phyloP scores from a whole-genome alignment of 129 eudicot species.

The Tanacetum coccineum region DNA sequence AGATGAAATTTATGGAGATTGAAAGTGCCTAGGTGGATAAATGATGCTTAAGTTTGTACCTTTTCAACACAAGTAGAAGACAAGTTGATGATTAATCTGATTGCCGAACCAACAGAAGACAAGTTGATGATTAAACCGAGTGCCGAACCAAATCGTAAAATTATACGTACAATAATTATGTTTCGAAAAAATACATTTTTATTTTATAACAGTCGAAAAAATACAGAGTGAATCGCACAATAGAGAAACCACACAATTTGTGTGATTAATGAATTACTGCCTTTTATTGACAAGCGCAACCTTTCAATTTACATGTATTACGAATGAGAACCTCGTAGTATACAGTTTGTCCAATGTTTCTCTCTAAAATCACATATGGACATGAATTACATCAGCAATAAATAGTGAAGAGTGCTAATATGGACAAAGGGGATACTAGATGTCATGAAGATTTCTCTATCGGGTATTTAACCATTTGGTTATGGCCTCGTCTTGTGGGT shows the following conservation, averaged over 20 bases:
- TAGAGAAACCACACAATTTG: background rate
- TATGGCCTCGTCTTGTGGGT: constrained; percentile 7
- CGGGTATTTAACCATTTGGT: constrained; percentile 17
- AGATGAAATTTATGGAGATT: too few species aligned
- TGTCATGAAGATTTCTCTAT: constrained; percentile 13
- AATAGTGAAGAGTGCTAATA: constrained; percentile 10
- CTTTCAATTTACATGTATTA: constrained; percentile 28
- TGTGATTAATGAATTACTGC: constrained; percentile 1
- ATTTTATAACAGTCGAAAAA: background rate
- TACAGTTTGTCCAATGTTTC: constrained; percentile 22
- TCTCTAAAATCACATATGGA: constrained; percentile 24
- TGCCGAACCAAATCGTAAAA: too few species aligned
- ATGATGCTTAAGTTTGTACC: too few species aligned
- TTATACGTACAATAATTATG: too few species aligned
- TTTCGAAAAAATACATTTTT: too few species aligned
- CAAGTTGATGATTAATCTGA: too few species aligned
- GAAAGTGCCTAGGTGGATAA: too few species aligned
- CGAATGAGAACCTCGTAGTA: constrained; percentile 8
- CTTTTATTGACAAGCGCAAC: background rate
- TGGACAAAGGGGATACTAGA: constrained; percentile 13
- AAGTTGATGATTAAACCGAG: too few species aligned
- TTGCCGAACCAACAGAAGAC: too few species aligned
- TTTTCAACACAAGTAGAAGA: too few species aligned
- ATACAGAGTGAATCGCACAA: background rate
- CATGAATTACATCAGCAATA: constrained; percentile 19